Base-by-base conservation (phyloP, 805 yeast genomes). In the Pichia nanzhaoensis region DNA sequence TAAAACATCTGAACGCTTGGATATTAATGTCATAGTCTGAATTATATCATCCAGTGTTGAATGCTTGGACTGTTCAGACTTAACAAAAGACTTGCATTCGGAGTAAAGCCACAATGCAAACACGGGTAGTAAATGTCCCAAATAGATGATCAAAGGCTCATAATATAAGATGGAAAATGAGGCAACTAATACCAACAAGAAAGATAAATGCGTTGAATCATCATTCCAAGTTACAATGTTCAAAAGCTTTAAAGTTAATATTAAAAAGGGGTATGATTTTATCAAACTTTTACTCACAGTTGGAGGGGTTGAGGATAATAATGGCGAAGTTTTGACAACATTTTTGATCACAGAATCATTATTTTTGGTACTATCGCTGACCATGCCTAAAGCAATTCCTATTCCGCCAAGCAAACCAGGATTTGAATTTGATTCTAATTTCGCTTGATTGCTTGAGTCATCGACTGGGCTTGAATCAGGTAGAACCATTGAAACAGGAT, bases 11-110 rank as follows among this genome's bases (percentile, higher is more conserved):
- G 86, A 78, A 55, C 89, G 81, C 46, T 81, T 74, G 46, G 88
- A 78, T 4, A 88, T 80, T 18, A 82, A 74, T 5, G 90, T 79
- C 58, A 93, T 73, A 6, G 83, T 75, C 49, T 80, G 86, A 10
- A 90, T 80, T 37, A 88, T 84, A 47, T 87, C 91, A 59, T 91
- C 98, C 49, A 93, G 69, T 0, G 95, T 86, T 13, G 97, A 93
- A 51, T 81, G 79, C 22, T 69, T 67, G 31, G 70, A 75, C 49
- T 84, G 78, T 51, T 78, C 79, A 43, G 69, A 71, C 48, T 74
- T 77, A 35, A 84, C 78, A 53, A 68, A 69, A 42, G 70, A 69
- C 52, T 80, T 80, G 47, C 82, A 62, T 37, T 77, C 61, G 0
- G 85, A 78, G 58, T 82, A 84, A 8, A 77, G 61, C 35, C 82